Evolutionary conservation across 2,329 filamentous ascomycete genomes (phyloP).

Genomic region (Pseudogymnoascus sp.): DNA sequence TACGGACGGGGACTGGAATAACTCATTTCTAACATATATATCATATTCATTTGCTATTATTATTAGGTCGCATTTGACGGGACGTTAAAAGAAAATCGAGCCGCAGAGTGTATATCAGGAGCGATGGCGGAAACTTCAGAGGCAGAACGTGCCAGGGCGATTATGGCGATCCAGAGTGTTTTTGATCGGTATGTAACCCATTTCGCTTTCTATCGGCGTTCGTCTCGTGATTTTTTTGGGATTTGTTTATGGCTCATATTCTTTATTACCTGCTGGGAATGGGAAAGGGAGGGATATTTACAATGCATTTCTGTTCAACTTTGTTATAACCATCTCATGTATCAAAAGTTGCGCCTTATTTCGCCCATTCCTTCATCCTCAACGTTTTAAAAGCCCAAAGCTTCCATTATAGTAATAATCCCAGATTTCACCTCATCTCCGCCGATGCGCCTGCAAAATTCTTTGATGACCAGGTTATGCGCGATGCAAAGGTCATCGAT

Average conservation of each 20-base stretch:
- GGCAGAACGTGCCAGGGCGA: constrained; percentile 15
- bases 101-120: neutral
- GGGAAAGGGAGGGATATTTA: neutral
- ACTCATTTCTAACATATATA: neutral
- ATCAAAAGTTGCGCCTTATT: no score
- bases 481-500: constrained; percentile 21
- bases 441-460: neutral
- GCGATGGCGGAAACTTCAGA: neutral
- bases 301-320: neutral
- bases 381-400: neutral
- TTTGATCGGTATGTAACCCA: constrained; percentile 21
- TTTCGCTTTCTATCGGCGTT: neutral
- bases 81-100: neutral
- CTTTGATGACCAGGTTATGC: constrained; percentile 21
- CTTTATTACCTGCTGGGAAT: neutral
- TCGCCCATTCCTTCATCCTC: neutral
- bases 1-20: neutral
- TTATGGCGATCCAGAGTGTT: constrained; percentile 22
- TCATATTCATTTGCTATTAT: neutral
- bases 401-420: neutral
- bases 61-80: neutral
- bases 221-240: neutral
- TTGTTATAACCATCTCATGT: neutral
- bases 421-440: constrained; percentile 17
- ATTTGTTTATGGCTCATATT: neutral